Percentiles rank a stretch among this genome's conserved stretches.
Conservation (phyloP, 495 filamentous ascomycete species). For the Cladorrhinum samala region DNA sequence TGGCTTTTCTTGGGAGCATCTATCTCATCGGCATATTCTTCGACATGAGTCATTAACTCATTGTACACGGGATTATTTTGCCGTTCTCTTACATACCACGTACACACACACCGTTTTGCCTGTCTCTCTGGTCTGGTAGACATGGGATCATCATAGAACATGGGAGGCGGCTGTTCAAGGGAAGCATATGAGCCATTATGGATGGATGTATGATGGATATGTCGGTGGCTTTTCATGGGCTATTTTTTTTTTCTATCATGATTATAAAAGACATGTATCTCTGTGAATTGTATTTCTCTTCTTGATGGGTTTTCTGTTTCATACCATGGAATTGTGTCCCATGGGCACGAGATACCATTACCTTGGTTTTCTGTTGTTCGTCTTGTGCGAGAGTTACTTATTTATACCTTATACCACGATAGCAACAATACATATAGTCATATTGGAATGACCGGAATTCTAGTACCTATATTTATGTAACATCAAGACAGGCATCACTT, state of each 20-base stretch:
- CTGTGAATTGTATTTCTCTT: not conserved
- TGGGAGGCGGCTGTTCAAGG: not conserved
- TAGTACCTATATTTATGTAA: too few species aligned
- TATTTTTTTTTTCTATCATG: not conserved
- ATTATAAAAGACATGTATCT: not conserved
- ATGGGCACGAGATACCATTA: not conserved
- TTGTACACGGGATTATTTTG: not conserved
- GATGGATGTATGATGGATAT: not conserved
- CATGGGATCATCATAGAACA: not conserved
- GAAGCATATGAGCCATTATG: not conserved
- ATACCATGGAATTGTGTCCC: too few species aligned
- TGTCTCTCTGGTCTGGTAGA: not conserved
- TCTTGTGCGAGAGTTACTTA: too few species aligned
- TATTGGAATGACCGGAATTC: not conserved
- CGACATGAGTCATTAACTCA: not conserved
- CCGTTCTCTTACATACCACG: too few species aligned
- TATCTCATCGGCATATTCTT: not conserved
- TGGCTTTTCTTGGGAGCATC: not conserved
- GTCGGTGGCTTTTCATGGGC: too few species aligned
- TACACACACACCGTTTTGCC: too few species aligned
- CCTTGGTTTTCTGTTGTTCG: too few species aligned
- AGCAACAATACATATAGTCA: not conserved
- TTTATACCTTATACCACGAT: conserved; percentile 12
- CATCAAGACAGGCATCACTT: too few species aligned
- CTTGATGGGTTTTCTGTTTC: not conserved